A percentile compares a stretch with the other conserved stretches of the same genome.
Conservation (phyloP, 2,329 filamentous ascomycete genomes). For the Calonectria ilicicola region DNA sequence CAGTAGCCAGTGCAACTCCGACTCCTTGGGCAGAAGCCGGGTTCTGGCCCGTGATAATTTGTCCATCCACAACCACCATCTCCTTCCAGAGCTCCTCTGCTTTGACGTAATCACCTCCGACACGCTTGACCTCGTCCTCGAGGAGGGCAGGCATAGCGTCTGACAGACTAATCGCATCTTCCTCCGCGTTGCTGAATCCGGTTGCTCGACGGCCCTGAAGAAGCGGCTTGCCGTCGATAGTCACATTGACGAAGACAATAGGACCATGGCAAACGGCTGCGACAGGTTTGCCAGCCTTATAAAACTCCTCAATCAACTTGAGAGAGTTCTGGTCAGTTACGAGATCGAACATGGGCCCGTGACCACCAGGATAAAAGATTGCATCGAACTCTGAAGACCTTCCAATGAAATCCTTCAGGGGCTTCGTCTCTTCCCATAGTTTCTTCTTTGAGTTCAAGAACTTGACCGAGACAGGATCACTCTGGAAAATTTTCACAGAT, state of each 20-base stretch:
- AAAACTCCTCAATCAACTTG: slow-evolving; percentile 72
- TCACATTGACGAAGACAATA: slow-evolving; percentile 70
- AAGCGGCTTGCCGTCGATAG: slow-evolving; percentile 64
- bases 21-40: slow-evolving; percentile 63
- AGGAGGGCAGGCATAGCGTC: slow-evolving; percentile 70
- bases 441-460: slow-evolving; percentile 68
- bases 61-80: slow-evolving; percentile 63
- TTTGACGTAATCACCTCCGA: slow-evolving; percentile 68
- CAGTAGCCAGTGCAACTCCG: slow-evolving; percentile 64
- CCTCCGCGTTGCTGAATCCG: slow-evolving; percentile 72
- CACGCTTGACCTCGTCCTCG: slow-evolving; percentile 65
- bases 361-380: slow-evolving; percentile 68
- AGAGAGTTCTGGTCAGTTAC: slow-evolving; percentile 67
- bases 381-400: slow-evolving; percentile 73
- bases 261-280: slow-evolving; percentile 78
- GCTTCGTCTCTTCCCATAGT: slow-evolving; percentile 73
- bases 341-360: slow-evolving; percentile 77
- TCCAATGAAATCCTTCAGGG: slow-evolving; percentile 67
- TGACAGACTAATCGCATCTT: slow-evolving; percentile 58
- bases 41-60: slow-evolving; percentile 70
- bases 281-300: slow-evolving; percentile 70
- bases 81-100: slow-evolving; percentile 60
- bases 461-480: slow-evolving; percentile 61
- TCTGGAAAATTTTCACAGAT: slow-evolving; percentile 67
- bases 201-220: slow-evolving; percentile 69